Conservation (phyloP, 192 early-diverging fungal genomes). For the Thamnidium elegans region DNA sequence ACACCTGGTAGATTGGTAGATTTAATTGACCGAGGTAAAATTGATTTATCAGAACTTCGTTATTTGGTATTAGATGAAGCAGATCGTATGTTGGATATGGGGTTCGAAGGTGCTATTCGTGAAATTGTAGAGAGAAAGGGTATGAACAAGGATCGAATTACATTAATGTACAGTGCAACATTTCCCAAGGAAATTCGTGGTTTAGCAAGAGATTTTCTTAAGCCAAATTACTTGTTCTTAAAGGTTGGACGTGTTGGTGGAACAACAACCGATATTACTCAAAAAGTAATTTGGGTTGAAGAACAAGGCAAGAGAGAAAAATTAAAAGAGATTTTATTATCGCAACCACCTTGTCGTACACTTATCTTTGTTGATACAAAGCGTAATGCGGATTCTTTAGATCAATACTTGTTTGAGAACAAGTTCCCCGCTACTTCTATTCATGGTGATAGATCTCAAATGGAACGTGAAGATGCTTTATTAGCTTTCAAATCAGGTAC, state of each 20-base stretch:
- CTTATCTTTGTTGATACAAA: conserved; percentile 85
- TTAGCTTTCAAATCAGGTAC: conserved; percentile 66
- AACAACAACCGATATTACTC: conserved; percentile 61
- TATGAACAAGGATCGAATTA: conserved; percentile 59
- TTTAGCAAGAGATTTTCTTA: conserved; percentile 58
- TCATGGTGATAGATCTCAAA: conserved; percentile 79
- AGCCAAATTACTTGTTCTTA: conserved; percentile 68
- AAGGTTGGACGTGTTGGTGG: conserved; percentile 56
- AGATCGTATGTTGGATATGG: conserved; percentile 91
- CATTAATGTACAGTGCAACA: conserved; percentile 92
- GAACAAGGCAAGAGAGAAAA: conserved; percentile 29
- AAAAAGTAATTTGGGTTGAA: conserved; percentile 54
- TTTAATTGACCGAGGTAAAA: conserved; percentile 48
- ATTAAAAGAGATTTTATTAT: conserved; percentile 47
- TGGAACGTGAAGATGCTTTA: conserved; percentile 63
- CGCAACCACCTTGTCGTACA: conserved; percentile 57
- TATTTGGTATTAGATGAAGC: conserved; percentile 91
- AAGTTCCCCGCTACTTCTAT: conserved; percentile 28
- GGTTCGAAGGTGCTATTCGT: conserved; percentile 77
- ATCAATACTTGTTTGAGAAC: conserved; percentile 71
- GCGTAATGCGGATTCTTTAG: conserved; percentile 71
- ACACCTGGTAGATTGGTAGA: conserved; percentile 91
- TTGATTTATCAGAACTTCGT: conserved; percentile 43
- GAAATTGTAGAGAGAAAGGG: conserved; percentile 49
- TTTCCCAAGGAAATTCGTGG: conserved; percentile 69